phyloP scores from a whole-genome alignment of 2,329 filamentous ascomycete genomes.

The Microdochium nivale region DNA sequence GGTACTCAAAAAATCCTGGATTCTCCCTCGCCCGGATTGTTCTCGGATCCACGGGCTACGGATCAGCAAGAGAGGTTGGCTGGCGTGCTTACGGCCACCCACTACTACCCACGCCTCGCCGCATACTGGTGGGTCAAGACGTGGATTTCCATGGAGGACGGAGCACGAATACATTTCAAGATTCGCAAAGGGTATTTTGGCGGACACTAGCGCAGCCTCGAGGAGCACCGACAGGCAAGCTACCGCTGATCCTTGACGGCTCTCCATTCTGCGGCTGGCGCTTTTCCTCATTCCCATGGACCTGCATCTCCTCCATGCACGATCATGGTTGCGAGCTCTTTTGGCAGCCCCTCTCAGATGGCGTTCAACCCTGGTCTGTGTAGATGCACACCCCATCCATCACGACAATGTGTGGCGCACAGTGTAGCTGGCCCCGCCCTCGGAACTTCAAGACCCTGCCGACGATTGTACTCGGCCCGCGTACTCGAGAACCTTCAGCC shows the following conservation, averaged over 20 bases:
- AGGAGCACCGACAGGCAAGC: slow-evolving; percentile 7
- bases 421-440: neutral
- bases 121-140: no score
- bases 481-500: neutral
- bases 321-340: slow-evolving; percentile 7
- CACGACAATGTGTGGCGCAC: neutral
- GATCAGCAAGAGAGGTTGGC: no score
- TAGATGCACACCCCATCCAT: neutral
- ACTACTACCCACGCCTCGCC: no score
- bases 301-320: slow-evolving; percentile 28
- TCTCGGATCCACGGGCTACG: no score
- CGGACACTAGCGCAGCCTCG: neutral
- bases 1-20: no score
- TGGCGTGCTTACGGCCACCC: no score
- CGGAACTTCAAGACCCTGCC: neutral
- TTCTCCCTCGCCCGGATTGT: no score
- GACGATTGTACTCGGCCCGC: neutral
- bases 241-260: slow-evolving; percentile 10
- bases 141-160: no score
- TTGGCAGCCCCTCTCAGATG: neutral
- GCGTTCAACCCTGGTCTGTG: slow-evolving; percentile 4
- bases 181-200: neutral
- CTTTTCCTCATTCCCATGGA: slow-evolving; percentile 31
- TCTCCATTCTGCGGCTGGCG: slow-evolving; percentile 11
- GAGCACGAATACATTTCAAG: neutral